phyloP scores from a whole-genome alignment of 2,329 filamentous ascomycete species.

The Colletotrichum zoysiae region DNA sequence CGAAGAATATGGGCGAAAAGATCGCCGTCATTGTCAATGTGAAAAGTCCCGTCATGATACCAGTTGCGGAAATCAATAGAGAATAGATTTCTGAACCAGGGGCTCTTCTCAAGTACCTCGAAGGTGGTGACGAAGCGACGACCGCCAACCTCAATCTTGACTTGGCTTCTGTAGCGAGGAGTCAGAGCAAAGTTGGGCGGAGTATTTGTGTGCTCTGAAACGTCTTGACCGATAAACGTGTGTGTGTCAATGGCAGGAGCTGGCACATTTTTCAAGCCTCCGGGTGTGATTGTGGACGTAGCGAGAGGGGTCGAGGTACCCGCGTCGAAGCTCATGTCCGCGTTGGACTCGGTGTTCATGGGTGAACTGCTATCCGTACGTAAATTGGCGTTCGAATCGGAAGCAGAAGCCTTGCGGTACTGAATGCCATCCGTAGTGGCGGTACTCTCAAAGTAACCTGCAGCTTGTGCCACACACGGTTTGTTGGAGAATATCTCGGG shows the following conservation, averaged over 20 bases:
- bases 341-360: background rate
- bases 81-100: slow-evolving; percentile 32
- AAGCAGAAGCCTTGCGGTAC: background rate
- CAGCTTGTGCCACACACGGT: background rate
- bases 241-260: background rate
- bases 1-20: slow-evolving; percentile 53
- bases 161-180: slow-evolving; percentile 13
- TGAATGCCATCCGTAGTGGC: background rate
- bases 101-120: slow-evolving; percentile 33
- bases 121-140: slow-evolving; percentile 39
- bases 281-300: background rate
- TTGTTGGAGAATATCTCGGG: slow-evolving; percentile 35
- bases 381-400: background rate
- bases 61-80: slow-evolving; percentile 33
- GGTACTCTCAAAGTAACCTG: slow-evolving; percentile 1
- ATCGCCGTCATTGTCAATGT: slow-evolving; percentile 54
- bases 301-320: background rate
- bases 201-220: background rate
- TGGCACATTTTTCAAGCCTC: background rate
- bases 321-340: background rate
- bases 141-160: slow-evolving; percentile 42
- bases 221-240: background rate
- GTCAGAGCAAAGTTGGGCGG: slow-evolving; percentile 15
- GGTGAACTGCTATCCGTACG: background rate
- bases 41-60: slow-evolving; percentile 18